These are phyloP conservation scores for Ettlia oleoabundans DNA, from an alignment of 139 green algal genomes.

Conservation along the genomic window DNA sequence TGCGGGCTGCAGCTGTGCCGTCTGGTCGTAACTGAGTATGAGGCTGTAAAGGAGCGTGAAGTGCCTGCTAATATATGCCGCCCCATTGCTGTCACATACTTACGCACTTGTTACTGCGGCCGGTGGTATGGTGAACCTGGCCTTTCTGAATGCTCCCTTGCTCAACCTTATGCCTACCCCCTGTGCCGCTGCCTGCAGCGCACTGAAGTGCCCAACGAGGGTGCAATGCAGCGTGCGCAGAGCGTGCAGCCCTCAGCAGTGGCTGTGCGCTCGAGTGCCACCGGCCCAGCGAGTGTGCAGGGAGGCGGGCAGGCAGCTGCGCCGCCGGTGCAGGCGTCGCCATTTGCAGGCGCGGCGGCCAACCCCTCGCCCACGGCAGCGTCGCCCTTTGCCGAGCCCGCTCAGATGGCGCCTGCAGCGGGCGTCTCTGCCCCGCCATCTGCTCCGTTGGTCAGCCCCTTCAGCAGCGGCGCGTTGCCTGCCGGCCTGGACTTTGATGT, in stretches of 20 bases:
- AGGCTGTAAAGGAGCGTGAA: too few species aligned
- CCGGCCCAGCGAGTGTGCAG: neutral
- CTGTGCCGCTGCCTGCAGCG: neutral
- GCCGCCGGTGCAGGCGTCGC: neutral
- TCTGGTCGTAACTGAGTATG: too few species aligned
- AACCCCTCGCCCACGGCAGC: neutral
- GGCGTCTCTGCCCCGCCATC: neutral
- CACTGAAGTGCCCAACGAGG: neutral
- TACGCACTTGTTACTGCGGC: too few species aligned
- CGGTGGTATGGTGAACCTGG: too few species aligned
- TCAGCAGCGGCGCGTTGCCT: conserved; percentile 31
- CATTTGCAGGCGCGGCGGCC: neutral
- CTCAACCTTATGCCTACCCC: neutral
- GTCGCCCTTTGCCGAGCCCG: conserved; percentile 12
- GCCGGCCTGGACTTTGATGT: conserved; percentile 27
- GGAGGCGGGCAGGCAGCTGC: neutral
- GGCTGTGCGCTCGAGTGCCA: conserved; percentile 9
- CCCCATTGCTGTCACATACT: too few species aligned
- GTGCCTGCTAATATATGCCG: too few species aligned
- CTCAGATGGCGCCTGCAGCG: neutral
- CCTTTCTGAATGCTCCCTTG: too few species aligned
- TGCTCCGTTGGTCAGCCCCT: conserved; percentile 23
- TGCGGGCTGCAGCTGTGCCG: too few species aligned
- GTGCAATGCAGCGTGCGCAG: neutral
- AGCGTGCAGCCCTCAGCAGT: neutral